Base-by-base conservation (phyloP, 2,329 filamentous ascomycete species). In the Botrytis squamosa region DNA sequence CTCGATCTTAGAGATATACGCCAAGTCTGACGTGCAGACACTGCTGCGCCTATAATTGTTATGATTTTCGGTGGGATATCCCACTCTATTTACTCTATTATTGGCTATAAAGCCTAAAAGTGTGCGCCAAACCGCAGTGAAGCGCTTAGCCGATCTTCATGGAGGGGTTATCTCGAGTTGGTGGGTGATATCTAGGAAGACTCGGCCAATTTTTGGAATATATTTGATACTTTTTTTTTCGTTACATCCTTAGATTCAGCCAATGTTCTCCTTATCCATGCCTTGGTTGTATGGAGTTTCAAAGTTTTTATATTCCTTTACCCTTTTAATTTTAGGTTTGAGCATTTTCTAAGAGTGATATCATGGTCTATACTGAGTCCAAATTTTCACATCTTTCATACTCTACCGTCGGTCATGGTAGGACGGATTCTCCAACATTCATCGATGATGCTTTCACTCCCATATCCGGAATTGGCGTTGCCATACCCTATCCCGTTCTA, bases 281-380 rank as follows among this genome's bases (percentile, higher is more conserved):
- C 25, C 18, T 64, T 64, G 42, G 16, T 64, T 64, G 33, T 64
- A 55, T 71, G 59, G 44, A 42, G 40, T 40, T 71, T 63, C 20
- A 18, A 64, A 20, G 9, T 63, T 29, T 52, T 38, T 9, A 46
- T 63, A 7, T 71, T 33, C 5, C 4, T 22, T 49, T 25, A 68
- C 46, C 33, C 9, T 40, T 55, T 29, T 10, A 1, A 20, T 68
- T 38, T n/a, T 36, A 20, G 33, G 57, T 38, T 72, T 68, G 52
- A 68, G 71, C 38, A 38, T 29, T 44, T 10, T 40, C 36, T 10
- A 55, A n/a, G 36, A 60, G 38, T 46, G 55, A 22, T 49, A 68
- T 60, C 71, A 72, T 72, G 71, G 63, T 68, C 42, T 72, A 33
- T 68, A 29, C 52, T 36, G 52, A 68, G 52, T 60, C 52, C 52